These are phyloP conservation scores for Microcyclosporella mali DNA, from an alignment of 2,329 filamentous ascomycete species.

Conservation along the genomic window DNA sequence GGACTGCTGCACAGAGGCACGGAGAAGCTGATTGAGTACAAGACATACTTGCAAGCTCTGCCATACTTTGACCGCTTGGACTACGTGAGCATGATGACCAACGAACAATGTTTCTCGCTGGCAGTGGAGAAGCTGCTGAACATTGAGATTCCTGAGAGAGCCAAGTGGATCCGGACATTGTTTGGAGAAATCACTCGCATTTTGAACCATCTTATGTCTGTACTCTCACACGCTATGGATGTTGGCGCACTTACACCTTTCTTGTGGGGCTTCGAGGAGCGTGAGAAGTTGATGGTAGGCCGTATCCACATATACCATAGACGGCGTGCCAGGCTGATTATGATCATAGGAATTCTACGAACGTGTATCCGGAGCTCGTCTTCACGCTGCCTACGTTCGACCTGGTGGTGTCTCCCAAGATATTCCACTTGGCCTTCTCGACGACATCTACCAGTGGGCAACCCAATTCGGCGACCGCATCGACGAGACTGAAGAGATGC, in stretches of 20 bases:
- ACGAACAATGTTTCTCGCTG: conserved; percentile 94
- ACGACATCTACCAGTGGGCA: conserved; percentile 99
- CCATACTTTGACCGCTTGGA: conserved; percentile 98
- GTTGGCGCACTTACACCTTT: conserved; percentile 97
- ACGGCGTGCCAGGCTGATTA: conserved; percentile 10
- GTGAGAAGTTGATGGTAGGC: conserved; percentile 97
- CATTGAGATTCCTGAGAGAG: conserved; percentile 87
- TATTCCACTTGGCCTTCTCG: conserved; percentile 83
- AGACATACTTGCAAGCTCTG: conserved; percentile 95
- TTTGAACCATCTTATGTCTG: conserved; percentile 96
- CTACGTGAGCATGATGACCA: conserved; percentile 99
- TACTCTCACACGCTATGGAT: conserved; percentile 97
- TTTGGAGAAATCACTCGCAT: conserved; percentile 93
- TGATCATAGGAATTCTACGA: conserved; percentile 88
- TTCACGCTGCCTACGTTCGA: conserved; percentile 94
- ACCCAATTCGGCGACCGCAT: conserved; percentile 98
- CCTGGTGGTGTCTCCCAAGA: conserved; percentile 96
- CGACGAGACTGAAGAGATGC: conserved; percentile 96
- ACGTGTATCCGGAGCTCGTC: conserved; percentile 93
- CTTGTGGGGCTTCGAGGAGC: conserved; percentile 98
- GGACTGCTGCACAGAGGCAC: conserved; percentile 93
- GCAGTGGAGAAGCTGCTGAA: conserved; percentile 98
- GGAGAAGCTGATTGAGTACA: conserved; percentile 99
- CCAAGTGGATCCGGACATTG: conserved; percentile 93
- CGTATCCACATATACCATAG: too few relatives aligned